Evolutionary conservation across 805 yeast species (phyloP), one percentile per base, ranked within the genome.

Genomic region (Naumovozyma castellii): DNA sequence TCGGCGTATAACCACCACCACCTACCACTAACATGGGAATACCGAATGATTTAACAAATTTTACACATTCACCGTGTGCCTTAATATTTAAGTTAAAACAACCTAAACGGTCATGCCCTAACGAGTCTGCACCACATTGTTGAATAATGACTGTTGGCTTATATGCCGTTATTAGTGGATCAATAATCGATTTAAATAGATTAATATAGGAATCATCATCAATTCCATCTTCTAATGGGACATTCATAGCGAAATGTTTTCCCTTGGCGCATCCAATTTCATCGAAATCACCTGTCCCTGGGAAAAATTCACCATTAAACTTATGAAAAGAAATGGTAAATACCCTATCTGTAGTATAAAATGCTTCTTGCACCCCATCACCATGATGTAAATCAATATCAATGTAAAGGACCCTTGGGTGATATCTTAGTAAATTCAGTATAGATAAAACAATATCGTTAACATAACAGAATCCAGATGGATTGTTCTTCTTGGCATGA

Each of bases 1-100:
- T 75, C 74, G 94, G 94, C 2, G 98, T 92, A 65, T 92, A 92
- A 16, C 98, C 98, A 51, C 98, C 98, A 37, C 98, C 98, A 32
- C 98, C 98, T 16, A 92, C 71, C 22, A 92, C 94, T 80, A 92
- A 75, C 73, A 85, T 66, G 8, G 98, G 97, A 14, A 92, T 72
- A 36, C 84, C 84, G 56, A 90, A 85, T 6, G 84, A 73, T 59
- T 83, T 84, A 38, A 88, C 86, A 63, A 76, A 90, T 50, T 81
- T 78, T 38, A 90, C 85, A 68, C 98, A 92, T 62, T 90, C 94
- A 32, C 97, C 97, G 60, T 94, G 99, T 0, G 96, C 97, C 41
- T 69, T 71, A 76, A 90, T 88, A 41, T 92, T 85, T 46, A 92
- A 73, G 59, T 94, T 92, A 68, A 94, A 94, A 54, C 96, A 85